Conservation (phyloP, 1,139 yeast genomes). For the Yamadazyma aaseri region DNA sequence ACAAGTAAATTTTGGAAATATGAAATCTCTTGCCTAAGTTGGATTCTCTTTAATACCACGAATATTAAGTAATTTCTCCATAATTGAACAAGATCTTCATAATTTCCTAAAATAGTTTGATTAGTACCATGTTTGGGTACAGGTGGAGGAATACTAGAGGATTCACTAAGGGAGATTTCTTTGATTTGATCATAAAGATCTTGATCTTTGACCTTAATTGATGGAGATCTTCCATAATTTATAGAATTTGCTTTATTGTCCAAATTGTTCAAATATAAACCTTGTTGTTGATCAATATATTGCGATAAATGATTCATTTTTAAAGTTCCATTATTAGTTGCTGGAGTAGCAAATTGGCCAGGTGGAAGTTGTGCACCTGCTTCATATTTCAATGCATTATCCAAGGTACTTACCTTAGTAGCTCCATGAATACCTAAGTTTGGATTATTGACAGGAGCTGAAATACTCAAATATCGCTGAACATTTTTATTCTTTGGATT, state of each 20-base stretch:
- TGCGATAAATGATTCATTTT: conserved; percentile 25
- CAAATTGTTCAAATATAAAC: conserved; percentile 17
- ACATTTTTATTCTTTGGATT: conserved; percentile 19
- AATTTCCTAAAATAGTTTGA: conserved; percentile 11
- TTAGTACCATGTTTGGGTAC: conserved; percentile 22
- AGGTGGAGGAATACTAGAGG: conserved; percentile 23
- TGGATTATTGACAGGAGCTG: conserved; percentile 31
- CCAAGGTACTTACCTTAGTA: conserved; percentile 20
- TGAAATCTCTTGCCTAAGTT: conserved; percentile 42
- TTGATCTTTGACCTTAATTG: conserved; percentile 3
- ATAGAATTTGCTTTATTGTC: conserved; percentile 18
- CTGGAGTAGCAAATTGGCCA: conserved; percentile 15
- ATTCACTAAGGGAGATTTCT: conserved; percentile 21
- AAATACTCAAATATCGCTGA: conserved; percentile 16
- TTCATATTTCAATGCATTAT: conserved; percentile 25
- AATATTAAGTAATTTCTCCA: conserved; percentile 39
- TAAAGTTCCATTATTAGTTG: conserved; percentile 16
- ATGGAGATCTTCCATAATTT: conserved; percentile 15
- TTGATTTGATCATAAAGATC: conserved; percentile 14
- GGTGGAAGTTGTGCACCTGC: conserved; percentile 26
- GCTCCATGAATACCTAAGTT: conserved; percentile 23
- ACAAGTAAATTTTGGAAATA: conserved; percentile 32
- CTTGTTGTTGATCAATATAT: conserved; percentile 32
- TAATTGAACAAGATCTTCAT: conserved; percentile 22
- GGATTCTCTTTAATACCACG: conserved; percentile 40